Percentiles rank a stretch among this genome's conserved stretches.
These are phyloP conservation scores for Bolboschoenus planiculmis DNA, from an alignment of 176 grass and related monocot species.

Conservation along the genomic window DNA sequence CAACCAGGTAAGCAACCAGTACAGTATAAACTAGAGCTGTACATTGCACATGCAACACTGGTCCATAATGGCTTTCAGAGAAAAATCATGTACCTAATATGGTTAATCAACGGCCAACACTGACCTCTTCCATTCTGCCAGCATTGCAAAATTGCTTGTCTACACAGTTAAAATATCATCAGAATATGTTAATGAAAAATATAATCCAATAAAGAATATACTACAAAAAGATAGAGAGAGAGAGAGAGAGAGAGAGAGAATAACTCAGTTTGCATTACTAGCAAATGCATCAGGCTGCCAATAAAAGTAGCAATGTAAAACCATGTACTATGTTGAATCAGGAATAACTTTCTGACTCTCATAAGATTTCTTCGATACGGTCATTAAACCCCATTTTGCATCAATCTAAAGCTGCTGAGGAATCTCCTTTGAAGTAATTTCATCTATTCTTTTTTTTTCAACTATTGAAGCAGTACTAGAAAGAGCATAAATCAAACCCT, in stretches of 20 bases:
- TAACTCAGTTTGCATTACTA: neutral
- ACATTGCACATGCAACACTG: neutral
- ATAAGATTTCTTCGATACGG: neutral
- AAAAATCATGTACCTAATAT: conserved; percentile 33
- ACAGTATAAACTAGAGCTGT: neutral
- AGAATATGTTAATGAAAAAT: neutral
- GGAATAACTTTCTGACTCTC: neutral
- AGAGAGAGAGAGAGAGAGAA: neutral
- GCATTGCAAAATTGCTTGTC: conserved; percentile 38
- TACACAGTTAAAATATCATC: conserved; percentile 15
- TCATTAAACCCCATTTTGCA: neutral
- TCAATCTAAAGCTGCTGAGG: neutral
- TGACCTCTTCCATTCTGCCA: conserved; percentile 36
- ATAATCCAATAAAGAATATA: neutral
- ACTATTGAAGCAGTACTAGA: neutral
- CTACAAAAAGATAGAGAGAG: neutral
- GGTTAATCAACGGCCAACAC: conserved; percentile 24
- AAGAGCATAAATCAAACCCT: neutral
- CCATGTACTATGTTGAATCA: neutral
- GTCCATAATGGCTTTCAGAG: neutral
- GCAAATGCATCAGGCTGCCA: neutral
- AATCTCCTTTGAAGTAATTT: neutral
- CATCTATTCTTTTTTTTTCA: neutral
- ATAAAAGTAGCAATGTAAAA: neutral
- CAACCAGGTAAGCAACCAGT: neutral